Evolutionary conservation across 2,329 filamentous ascomycete species (phyloP).

Genomic region (Periglandula ipomoeae): DNA sequence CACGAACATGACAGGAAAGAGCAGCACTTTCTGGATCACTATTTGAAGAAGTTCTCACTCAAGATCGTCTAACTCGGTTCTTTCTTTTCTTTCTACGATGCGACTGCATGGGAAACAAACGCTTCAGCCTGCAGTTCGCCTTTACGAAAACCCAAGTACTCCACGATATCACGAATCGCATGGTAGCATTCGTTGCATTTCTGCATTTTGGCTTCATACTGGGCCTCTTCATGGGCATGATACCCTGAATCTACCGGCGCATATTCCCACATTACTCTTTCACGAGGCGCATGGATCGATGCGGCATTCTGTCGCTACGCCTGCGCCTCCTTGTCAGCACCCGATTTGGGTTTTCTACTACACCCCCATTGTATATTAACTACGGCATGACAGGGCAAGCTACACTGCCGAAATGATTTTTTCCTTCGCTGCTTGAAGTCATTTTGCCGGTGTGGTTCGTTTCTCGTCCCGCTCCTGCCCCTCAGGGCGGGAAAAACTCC

Average conservation of each 20-base stretch:
- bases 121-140: not conserved
- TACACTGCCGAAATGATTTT: too few species aligned
- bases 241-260: not conserved
- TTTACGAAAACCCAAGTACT: not conserved
- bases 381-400: too few species aligned
- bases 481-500: too few species aligned
- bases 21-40: not conserved
- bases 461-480: not conserved
- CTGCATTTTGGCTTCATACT: not conserved
- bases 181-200: not conserved
- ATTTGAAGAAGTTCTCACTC: too few species aligned
- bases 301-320: not conserved
- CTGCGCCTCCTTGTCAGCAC: not conserved
- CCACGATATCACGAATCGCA: not conserved
- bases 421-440: not conserved
- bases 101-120: not conserved
- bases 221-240: not conserved
- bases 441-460: not conserved
- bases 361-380: not conserved
- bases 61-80: too few species aligned
- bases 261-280: not conserved
- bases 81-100: not conserved
- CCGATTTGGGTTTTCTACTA: not conserved
- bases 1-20: too few species aligned
- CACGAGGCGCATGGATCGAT: not conserved